phyloP scores from a whole-genome alignment of 192 early-diverging fungal species.

The Podila epigama region DNA sequence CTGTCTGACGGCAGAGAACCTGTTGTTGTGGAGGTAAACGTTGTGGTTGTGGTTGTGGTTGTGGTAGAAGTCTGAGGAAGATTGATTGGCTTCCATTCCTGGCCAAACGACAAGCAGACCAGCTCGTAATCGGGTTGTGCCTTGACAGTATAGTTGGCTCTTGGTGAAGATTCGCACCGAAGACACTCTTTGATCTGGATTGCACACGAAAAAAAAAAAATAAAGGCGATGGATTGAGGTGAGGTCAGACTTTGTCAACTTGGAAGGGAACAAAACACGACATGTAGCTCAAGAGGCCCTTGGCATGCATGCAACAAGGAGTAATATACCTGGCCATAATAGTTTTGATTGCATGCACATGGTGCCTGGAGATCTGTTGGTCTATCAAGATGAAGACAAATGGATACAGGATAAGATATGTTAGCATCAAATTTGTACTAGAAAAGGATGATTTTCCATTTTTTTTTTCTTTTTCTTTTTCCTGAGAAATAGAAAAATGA shows the following conservation, averaged over 20 bases:
- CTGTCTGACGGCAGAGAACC: not conserved
- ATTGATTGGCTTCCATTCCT: conserved; percentile 30
- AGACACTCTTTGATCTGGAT: conserved; percentile 21
- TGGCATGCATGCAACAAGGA: too few species aligned
- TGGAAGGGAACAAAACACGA: too few species aligned
- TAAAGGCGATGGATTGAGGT: too few species aligned
- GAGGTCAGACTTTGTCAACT: too few species aligned
- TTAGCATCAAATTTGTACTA: too few species aligned
- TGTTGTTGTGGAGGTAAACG: not conserved
- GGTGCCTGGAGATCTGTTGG: conserved; percentile 15
- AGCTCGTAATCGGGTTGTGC: conserved; percentile 1
- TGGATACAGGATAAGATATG: too few species aligned
- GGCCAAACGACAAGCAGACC: conserved; percentile 16
- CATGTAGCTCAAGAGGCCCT: too few species aligned
- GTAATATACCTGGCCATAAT: too few species aligned
- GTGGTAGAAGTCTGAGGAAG: conserved; percentile 2
- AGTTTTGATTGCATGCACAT: conserved; percentile 40
- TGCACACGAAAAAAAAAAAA: too few species aligned
- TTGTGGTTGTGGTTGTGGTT: conserved; percentile 3
- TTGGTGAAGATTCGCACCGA: conserved; percentile 13
- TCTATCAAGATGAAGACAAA: conserved; percentile 8
- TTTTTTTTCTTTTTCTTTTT: too few species aligned
- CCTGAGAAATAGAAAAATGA: too few species aligned
- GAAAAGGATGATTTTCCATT: too few species aligned
- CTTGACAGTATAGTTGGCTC: conserved; percentile 27